Evolutionary conservation across 2,329 filamentous ascomycete species (phyloP).

Genomic region (Cercospora sp.): DNA sequence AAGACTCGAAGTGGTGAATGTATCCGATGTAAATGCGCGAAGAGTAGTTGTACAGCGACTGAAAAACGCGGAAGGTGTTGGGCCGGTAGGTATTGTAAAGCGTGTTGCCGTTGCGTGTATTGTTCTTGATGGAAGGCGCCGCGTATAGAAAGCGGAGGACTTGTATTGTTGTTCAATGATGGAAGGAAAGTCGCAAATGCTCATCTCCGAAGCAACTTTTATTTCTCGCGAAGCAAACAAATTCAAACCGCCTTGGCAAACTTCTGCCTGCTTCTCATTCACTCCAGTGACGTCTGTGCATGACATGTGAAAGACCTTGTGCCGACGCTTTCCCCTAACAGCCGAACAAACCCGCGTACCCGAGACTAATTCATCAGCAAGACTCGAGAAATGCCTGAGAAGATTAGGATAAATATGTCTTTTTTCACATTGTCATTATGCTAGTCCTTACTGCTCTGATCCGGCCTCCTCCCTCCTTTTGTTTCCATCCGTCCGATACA

Average conservation of each 20-base stretch:
- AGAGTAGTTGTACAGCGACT: too few species aligned
- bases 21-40: too few species aligned
- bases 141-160: too few species aligned
- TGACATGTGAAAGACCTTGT: not conserved
- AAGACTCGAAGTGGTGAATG: not conserved
- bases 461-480: not conserved
- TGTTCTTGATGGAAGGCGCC: not conserved
- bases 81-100: not conserved
- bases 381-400: not conserved
- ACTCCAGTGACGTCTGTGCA: not conserved
- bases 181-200: not conserved
- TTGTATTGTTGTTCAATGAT: not conserved
- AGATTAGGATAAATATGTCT: not conserved
- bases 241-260: not conserved
- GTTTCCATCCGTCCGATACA: not conserved
- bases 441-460: not conserved
- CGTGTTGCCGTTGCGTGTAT: not conserved
- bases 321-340: not conserved
- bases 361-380: not conserved
- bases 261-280: not conserved
- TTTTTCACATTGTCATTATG: not conserved
- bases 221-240: not conserved
- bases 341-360: not conserved
- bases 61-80: too few species aligned
- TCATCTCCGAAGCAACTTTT: not conserved